Base-by-base conservation (phyloP, 805 yeast species). In the Yamadazyma laniorum region DNA sequence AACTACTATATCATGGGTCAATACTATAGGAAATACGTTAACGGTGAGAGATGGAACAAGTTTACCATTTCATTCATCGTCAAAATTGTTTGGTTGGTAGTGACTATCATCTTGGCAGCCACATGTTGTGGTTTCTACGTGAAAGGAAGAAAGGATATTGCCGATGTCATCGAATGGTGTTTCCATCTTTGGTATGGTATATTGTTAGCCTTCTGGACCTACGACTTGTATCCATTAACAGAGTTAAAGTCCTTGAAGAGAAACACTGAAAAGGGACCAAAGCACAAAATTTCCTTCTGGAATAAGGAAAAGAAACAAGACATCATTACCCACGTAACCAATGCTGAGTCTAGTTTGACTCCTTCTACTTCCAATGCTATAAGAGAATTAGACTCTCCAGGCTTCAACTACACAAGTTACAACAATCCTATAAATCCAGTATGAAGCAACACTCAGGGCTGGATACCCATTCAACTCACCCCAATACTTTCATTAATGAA, bases 1-100 rank as follows among this genome's bases (percentile, higher is more conserved):
- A 56, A 56, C 34, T 56, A 56, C 35, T 56, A 54, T 41, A 54
- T 56, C 36, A 54, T 56, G 61, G 61, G 61, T 15, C 57, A 53
- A 35, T 56, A 55, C 41, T 55, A 53, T 42, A 44, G 44, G n/a
- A 51, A 52, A 35, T 56, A 53, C 34, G 61, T 55, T 29, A 56
- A 56, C 32, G 58, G 61, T 3, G 58, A 55, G 28, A 48, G 42
- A 34, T 56, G 59, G 58, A 56, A 56, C 43, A 56, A 56, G 34
- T 56, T 56, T 44, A 56, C 56, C 33, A 53, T 52, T 36, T 53
- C 58, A 5, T 56, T 56, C 37, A 43, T 53, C 32, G 16, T 56
- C 22, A 56, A 56, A 34, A 49, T 53, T 28, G 34, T 36, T 31
- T 56, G 61, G 61, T 50, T 55, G 42, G 12, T 43, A 3, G 55